phyloP scores from a whole-genome alignment of 139 green algal genomes.

The Chlamydomonas schloesseri region DNA sequence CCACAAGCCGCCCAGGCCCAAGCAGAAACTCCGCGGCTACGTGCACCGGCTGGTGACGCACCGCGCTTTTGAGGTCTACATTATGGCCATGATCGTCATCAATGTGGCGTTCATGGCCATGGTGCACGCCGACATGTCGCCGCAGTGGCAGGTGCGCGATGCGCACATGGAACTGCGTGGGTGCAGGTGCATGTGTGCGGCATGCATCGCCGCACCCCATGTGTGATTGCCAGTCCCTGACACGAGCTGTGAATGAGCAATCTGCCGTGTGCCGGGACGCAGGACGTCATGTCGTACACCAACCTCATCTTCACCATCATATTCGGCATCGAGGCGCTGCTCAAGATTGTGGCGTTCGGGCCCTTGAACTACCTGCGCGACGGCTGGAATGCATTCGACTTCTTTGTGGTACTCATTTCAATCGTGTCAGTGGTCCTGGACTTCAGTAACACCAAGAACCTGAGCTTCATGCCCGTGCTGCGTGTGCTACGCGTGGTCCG shows the following conservation, averaged over 20 bases:
- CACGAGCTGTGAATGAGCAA: too few relatives aligned
- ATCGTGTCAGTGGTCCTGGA: conserved; percentile 54
- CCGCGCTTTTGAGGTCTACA: conserved; percentile 59
- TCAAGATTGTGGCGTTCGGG: conserved; percentile 68
- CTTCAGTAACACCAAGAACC: conserved; percentile 39
- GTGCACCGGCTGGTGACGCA: conserved; percentile 61
- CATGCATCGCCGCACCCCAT: too few relatives aligned
- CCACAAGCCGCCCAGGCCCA: conserved; percentile 1
- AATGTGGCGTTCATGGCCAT: conserved; percentile 69
- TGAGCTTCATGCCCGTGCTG: conserved; percentile 70
- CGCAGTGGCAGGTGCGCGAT: conserved; percentile 22
- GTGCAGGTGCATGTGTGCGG: too few relatives aligned
- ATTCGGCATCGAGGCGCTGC: conserved; percentile 67
- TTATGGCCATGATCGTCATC: conserved; percentile 71
- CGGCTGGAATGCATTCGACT: conserved; percentile 76
- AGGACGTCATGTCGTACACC: conserved; percentile 41
- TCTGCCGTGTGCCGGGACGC: too few relatives aligned
- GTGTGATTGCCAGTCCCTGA: too few relatives aligned
- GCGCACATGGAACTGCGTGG: too few relatives aligned
- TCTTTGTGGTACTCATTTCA: conserved; percentile 68
- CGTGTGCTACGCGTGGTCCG: conserved; percentile 72
- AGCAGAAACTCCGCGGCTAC: conserved; percentile 1
- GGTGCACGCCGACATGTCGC: conserved; percentile 40
- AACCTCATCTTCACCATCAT: conserved; percentile 74
- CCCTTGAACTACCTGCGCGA: conserved; percentile 64